Evolutionary conservation across 129 eudicot species (phyloP).

Genomic region (Lactuca saligna): DNA sequence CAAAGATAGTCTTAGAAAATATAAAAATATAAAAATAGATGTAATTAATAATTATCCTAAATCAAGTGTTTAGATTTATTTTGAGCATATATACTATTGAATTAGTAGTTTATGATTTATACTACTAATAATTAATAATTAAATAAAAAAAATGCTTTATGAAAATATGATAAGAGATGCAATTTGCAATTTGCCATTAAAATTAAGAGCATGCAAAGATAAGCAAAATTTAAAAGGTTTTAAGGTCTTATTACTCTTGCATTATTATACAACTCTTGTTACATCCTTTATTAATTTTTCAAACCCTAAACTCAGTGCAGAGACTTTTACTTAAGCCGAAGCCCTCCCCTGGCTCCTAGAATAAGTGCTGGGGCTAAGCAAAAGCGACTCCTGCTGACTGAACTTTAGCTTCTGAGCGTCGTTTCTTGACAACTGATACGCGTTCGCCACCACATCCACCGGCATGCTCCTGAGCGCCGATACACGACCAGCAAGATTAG

Average conservation of each 20-base stretch:
- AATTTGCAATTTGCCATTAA: too few species aligned
- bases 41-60: too few species aligned
- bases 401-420: slow-evolving; percentile 39
- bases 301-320: background rate
- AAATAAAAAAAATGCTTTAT: too few species aligned
- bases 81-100: too few species aligned
- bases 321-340: slow-evolving; percentile 3
- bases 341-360: background rate
- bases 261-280: background rate
- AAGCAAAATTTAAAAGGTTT: background rate
- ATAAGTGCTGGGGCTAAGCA: slow-evolving; percentile 1
- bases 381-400: slow-evolving; percentile 10
- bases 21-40: too few species aligned
- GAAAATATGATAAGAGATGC: too few species aligned
- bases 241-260: background rate
- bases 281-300: background rate
- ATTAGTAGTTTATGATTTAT: too few species aligned
- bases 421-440: slow-evolving; percentile 49
- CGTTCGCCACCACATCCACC: slow-evolving; percentile 44
- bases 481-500: slow-evolving; percentile 59
- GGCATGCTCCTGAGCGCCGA: slow-evolving; percentile 64
- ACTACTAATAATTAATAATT: too few species aligned
- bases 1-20: too few species aligned
- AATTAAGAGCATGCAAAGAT: too few species aligned
- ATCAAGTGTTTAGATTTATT: too few species aligned